Evolutionary conservation across 495 filamentous ascomycete genomes (phyloP).

Genomic region (Tuber magnatum): DNA sequence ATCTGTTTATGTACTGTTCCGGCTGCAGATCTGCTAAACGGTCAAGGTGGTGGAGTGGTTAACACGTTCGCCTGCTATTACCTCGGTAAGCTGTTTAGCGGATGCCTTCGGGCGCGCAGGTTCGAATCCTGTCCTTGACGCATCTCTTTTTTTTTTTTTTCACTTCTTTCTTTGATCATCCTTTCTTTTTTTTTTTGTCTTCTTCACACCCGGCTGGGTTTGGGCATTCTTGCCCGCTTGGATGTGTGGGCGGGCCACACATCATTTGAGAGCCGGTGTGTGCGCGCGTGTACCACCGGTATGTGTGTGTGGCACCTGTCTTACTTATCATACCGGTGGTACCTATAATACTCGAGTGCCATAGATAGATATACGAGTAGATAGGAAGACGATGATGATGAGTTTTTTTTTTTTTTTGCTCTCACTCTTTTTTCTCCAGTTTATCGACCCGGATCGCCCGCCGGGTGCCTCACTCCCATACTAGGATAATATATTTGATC

Average conservation of each 20-base stretch:
- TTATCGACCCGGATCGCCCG: background rate
- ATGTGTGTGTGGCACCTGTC: background rate
- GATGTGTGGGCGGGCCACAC: background rate
- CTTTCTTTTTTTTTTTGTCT: background rate
- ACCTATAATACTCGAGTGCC: too few relatives aligned
- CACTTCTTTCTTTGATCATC: background rate
- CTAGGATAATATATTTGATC: too few relatives aligned
- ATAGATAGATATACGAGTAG: background rate
- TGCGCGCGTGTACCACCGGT: background rate
- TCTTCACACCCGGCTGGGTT: background rate
- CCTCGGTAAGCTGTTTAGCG: constrained; percentile 20
- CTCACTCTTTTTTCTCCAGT: background rate
- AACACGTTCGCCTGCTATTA: constrained; percentile 41
- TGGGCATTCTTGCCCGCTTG: background rate
- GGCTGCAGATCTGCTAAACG: background rate
- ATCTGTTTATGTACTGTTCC: background rate
- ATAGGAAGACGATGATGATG: background rate
- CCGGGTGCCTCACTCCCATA: too few relatives aligned
- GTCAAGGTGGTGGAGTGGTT: constrained; percentile 42
- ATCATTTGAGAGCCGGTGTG: background rate
- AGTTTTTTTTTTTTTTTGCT: too few relatives aligned
- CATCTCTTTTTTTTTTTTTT: constrained; percentile 5
- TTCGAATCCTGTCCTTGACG: constrained; percentile 41
- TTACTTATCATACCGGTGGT: background rate
- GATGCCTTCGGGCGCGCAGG: constrained; percentile 41